These are phyloP conservation scores for Heliophila coronopifolia DNA, from an alignment of 441 rosid genomes.

Conservation along the genomic window DNA sequence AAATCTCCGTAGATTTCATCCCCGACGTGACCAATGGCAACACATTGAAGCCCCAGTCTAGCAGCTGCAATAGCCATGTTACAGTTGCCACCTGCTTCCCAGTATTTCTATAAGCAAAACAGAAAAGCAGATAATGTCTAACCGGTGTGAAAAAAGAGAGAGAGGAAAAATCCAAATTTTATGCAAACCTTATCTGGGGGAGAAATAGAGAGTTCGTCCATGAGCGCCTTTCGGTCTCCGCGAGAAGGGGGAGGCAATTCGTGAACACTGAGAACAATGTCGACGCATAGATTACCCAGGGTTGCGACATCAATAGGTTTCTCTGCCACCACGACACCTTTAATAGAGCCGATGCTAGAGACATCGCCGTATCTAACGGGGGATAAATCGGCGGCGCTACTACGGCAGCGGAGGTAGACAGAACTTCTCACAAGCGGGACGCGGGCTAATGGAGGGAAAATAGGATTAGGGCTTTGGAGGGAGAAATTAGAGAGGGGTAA, in stretches of 20 bases:
- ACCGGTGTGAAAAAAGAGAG: not conserved
- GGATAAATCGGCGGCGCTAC: slow-evolving; percentile 33
- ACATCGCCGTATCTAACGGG: slow-evolving; percentile 21
- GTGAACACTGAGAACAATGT: slow-evolving; percentile 77
- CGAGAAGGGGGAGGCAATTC: slow-evolving; percentile 62
- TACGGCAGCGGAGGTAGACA: slow-evolving; percentile 28
- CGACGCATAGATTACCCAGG: slow-evolving; percentile 88
- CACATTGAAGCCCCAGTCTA: slow-evolving; percentile 75
- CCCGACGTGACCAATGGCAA: slow-evolving; percentile 79
- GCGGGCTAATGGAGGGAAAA: slow-evolving; percentile 23
- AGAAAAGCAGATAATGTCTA: not conserved
- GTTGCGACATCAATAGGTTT: slow-evolving; percentile 68
- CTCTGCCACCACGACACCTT: slow-evolving; percentile 31
- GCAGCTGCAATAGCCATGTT: slow-evolving; percentile 95
- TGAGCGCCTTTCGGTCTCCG: slow-evolving; percentile 50
- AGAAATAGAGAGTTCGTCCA: slow-evolving; percentile 60
- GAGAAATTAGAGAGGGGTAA: slow-evolving; percentile 29
- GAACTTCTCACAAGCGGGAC: slow-evolving; percentile 18
- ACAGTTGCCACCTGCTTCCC: slow-evolving; percentile 99
- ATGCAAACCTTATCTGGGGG: slow-evolving; percentile 74
- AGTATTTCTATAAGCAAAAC: slow-evolving; percentile 44
- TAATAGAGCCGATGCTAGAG: slow-evolving; percentile 20
- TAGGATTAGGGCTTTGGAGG: slow-evolving; percentile 26
- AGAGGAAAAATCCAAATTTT: not conserved
- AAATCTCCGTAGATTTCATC: slow-evolving; percentile 77